Evolutionary conservation across 1,284 basidiomycete species (phyloP).

Genomic region (Athelia sp.): DNA sequence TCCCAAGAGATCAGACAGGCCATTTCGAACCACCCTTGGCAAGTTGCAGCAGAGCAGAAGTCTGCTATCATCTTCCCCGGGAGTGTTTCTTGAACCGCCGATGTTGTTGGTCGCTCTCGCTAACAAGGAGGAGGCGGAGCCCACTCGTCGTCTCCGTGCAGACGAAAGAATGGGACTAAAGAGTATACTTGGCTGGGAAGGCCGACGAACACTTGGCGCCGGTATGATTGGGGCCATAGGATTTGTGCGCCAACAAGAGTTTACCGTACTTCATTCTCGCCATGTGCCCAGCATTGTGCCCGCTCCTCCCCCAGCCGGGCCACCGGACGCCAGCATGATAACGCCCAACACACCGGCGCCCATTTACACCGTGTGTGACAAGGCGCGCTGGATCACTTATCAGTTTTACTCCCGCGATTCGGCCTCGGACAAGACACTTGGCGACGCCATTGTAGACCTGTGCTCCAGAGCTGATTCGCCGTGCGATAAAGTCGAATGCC

Average conservation of each 20-base stretch:
- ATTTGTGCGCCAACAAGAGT: conserved; percentile 55
- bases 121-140: conserved; percentile 36
- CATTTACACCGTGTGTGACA: conserved; percentile 24
- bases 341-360: background rate
- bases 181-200: conserved; percentile 56
- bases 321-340: conserved; percentile 3
- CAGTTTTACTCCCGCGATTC: conserved; percentile 36
- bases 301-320: conserved; percentile 4
- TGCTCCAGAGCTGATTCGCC: conserved; percentile 26
- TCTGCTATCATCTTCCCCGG: conserved; percentile 49
- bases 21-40: conserved; percentile 33
- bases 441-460: conserved; percentile 34
- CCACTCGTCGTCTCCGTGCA: conserved; percentile 37
- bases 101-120: conserved; percentile 42
- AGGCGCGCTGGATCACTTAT: conserved; percentile 43
- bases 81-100: conserved; percentile 41
- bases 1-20: conserved; percentile 13
- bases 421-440: conserved; percentile 34
- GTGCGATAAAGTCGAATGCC: conserved; percentile 39
- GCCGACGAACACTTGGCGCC: conserved; percentile 34
- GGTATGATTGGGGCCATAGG: conserved; percentile 47
- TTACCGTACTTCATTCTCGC: conserved; percentile 50
- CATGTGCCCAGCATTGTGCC: conserved; percentile 28
- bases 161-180: conserved; percentile 50
- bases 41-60: conserved; percentile 33